Evolutionary conservation across 23 red algal species (phyloP), one percentile per base, ranked within the genome.

Genomic region (Chondrus crispus): DNA sequence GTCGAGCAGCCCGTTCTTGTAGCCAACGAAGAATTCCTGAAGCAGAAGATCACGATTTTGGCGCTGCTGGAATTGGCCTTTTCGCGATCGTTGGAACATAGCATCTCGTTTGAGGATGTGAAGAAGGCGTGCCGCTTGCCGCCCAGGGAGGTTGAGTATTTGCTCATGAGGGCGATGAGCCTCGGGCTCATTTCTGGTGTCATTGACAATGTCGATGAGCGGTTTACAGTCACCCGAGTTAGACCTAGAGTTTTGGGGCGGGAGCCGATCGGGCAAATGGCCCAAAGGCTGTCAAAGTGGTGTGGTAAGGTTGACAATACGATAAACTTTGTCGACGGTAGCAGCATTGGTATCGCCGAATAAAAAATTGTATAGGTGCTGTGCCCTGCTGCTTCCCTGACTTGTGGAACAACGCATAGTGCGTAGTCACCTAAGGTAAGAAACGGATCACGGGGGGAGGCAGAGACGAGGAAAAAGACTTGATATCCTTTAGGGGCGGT

Each of bases 151-250:
- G 93, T 99, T 24, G 97, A 99, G 62, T 91, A 94, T 42, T 58
- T 99, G 53, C 39, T 96, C 11, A 99, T 99, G 97, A 66, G 89
- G 49, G 93, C 94, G 22, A 85, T 99, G 62, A 96, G 93, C 62
- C 48, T 96, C 19, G 85, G 92, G 12, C 63, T 99, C 2, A 88
- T 96, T 44, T 88, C 91, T 14, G 97, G 97, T 30, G 82, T 74
- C 9, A 99, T 99, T 74, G 93, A 99, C 80, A 86, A 93, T 75
- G 93, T 99, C n/a, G 93, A 96, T 46, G 45, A 88, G 68, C 77
- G 51, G 9, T 63, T 99, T 29, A 87, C 91, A 36, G 83, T 99
- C 22, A 88, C 94, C 24, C 89, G 89, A 24, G 90, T 99, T 60
- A 91, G 89, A 50, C 97, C 97, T 53, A 84, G 88, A 32, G 95